Evolutionary conservation across 805 yeast species (phyloP).

Genomic region (Wickerhamomyces alni): DNA sequence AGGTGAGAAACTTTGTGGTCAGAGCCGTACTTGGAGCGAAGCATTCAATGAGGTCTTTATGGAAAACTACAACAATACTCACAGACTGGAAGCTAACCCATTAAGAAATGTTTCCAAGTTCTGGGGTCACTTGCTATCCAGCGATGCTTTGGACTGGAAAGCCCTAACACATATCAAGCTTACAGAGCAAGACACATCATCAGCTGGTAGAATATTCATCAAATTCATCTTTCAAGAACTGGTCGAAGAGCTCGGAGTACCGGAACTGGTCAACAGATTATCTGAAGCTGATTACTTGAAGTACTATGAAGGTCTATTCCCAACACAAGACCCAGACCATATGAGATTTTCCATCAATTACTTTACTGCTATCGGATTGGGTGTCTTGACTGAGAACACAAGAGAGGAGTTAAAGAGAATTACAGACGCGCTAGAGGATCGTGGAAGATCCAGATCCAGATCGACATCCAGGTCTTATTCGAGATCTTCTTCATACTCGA

Average conservation of each 20-base stretch:
- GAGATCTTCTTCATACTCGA: conserved; percentile 19
- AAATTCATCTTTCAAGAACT: conserved; percentile 78
- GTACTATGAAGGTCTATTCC: conserved; percentile 57
- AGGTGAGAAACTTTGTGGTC: conserved; percentile 55
- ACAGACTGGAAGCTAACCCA: conserved; percentile 65
- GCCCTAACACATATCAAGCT: conserved; percentile 49
- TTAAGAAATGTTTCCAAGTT: conserved; percentile 75
- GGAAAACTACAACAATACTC: conserved; percentile 50
- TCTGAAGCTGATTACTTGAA: conserved; percentile 46
- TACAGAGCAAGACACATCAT: conserved; percentile 68
- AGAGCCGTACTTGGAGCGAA: conserved; percentile 49
- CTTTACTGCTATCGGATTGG: conserved; percentile 90
- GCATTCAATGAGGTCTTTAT: conserved; percentile 49
- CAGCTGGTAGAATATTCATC: conserved; percentile 74
- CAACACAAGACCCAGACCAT: conserved; percentile 43
- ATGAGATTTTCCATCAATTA: conserved; percentile 79
- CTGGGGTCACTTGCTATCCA: conserved; percentile 79
- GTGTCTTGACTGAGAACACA: conserved; percentile 78
- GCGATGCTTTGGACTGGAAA: conserved; percentile 63
- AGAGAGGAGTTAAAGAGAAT: conserved; percentile 43
- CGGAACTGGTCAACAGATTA: conserved; percentile 41
- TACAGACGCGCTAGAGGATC: conserved; percentile 16
- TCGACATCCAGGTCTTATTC: too few relatives aligned
- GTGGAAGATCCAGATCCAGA: conserved; percentile 21
- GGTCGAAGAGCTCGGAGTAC: conserved; percentile 67